Conservation (phyloP, 1,139 yeast genomes). For the Pneumocystis jirovecii region DNA sequence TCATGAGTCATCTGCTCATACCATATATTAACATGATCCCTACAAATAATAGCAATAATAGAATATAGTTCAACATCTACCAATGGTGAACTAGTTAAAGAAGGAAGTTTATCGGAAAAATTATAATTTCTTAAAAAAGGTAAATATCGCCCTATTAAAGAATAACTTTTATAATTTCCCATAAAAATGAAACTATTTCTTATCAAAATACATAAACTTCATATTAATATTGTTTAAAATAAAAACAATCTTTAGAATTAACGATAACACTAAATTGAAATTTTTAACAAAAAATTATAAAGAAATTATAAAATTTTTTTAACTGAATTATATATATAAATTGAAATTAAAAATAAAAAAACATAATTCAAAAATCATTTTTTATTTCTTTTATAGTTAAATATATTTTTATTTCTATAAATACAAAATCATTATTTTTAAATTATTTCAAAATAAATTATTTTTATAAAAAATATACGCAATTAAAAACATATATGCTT, state of each 20-base stretch:
- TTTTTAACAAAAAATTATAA: neutral
- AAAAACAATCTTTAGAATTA: too few relatives aligned
- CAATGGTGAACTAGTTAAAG: slow-evolving; percentile 23
- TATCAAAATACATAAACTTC: neutral
- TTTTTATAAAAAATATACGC: too few relatives aligned
- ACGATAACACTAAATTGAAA: neutral
- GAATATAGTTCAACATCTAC: slow-evolving; percentile 31
- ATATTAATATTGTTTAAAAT: too few relatives aligned
- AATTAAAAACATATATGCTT: too few relatives aligned
- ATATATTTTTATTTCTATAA: too few relatives aligned
- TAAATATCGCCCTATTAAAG: neutral
- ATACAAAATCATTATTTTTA: too few relatives aligned
- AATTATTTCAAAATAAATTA: too few relatives aligned
- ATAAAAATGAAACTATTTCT: neutral
- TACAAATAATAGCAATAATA: slow-evolving; percentile 30
- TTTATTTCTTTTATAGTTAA: too few relatives aligned
- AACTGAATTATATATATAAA: neutral
- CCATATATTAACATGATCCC: slow-evolving; percentile 36
- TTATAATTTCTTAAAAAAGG: neutral
- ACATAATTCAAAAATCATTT: too few relatives aligned
- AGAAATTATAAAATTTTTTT: neutral
- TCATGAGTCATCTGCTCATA: slow-evolving; percentile 30
- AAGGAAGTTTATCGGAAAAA: slow-evolving; percentile 9
- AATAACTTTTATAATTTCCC: neutral
- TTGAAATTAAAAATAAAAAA: too few relatives aligned